Conservation (phyloP, 148 eudicot genomes). For the Tetragonia tetragonoides region DNA sequence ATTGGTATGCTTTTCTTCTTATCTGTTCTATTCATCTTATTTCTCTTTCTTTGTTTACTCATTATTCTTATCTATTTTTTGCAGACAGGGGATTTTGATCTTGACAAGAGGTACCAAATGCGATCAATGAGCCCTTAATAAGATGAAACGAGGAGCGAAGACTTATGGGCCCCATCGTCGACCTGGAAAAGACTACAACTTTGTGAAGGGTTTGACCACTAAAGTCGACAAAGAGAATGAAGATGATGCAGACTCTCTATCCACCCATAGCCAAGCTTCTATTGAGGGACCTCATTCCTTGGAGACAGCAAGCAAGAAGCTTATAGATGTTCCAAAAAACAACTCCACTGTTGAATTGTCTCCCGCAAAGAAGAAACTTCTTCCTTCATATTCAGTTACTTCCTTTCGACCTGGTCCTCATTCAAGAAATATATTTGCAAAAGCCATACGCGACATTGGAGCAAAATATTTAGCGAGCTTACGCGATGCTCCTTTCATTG, state of each 20-base stretch:
- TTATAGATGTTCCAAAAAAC: too few relatives aligned
- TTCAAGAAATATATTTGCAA: not conserved
- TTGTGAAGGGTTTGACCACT: too few relatives aligned
- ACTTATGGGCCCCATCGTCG: too few relatives aligned
- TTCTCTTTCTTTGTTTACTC: not conserved
- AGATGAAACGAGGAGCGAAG: not conserved
- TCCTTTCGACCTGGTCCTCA: not conserved
- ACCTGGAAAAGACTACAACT: too few relatives aligned
- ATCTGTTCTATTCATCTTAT: not conserved
- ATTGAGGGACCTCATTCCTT: not conserved
- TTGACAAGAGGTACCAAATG: not conserved
- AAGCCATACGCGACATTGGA: too few relatives aligned
- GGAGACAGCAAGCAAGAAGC: too few relatives aligned
- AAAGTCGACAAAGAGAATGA: not conserved
- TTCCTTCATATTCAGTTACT: not conserved
- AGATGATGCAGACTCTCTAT: not conserved
- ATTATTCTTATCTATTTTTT: not conserved
- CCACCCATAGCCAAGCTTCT: not conserved
- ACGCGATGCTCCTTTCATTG: too few relatives aligned
- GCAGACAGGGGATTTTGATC: not conserved
- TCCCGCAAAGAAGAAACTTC: not conserved
- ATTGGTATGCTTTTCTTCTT: not conserved
- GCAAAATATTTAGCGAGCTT: too few relatives aligned
- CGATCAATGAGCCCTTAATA: not conserved
- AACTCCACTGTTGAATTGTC: too few relatives aligned